Evolutionary conservation across 345 rosid species (phyloP), one percentile per base, ranked within the genome.

Genomic region (Aquilaria yunnanensis): DNA sequence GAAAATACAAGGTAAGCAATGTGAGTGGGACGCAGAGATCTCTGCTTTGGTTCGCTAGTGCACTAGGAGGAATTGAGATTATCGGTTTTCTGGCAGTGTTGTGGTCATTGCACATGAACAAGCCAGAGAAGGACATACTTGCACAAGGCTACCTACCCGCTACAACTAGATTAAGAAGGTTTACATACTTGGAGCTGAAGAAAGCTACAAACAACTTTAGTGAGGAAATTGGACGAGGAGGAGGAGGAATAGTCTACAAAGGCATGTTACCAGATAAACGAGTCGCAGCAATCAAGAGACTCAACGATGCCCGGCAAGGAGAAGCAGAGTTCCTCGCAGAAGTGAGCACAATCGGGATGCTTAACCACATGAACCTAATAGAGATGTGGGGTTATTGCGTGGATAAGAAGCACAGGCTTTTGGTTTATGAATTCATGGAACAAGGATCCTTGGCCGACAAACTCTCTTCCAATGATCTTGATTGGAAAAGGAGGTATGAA

Each of bases 331-430:
- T 77, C 50, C 54, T 67, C 10, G 75, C 75, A 47, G 81, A 77
- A 69, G 67, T 77, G 16, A 61, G 69, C 77, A 70, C 75, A 5
- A 77, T 77, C 33, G 81, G 75, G 47, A 73, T 53, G 59, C 70
- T 77, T 16, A 77, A 77, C 37, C 81, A 77, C 66, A 77, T 73
- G 75, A 56, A 70, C 59, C 30, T 77, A 49, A 73, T 77, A n/a
- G 67, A 73, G 14, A 73, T 70, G 70, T 70, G 68, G 70, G 81
- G 81, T 8, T 70, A 63, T 14, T 77, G 77, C 10, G 62, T 54
- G 0, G 75, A 73, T 31, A 57, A 58, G 6, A 70, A 67, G 29
- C 75, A 60, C 23, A 67, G 72, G 62, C 77, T 77, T 32, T 51
- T 73, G 37, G 77, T 68, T 14, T 77, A 63, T 9, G 75, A 64